Base-by-base conservation (phyloP, 2,329 filamentous ascomycete genomes). In the Ilyonectria sp. region DNA sequence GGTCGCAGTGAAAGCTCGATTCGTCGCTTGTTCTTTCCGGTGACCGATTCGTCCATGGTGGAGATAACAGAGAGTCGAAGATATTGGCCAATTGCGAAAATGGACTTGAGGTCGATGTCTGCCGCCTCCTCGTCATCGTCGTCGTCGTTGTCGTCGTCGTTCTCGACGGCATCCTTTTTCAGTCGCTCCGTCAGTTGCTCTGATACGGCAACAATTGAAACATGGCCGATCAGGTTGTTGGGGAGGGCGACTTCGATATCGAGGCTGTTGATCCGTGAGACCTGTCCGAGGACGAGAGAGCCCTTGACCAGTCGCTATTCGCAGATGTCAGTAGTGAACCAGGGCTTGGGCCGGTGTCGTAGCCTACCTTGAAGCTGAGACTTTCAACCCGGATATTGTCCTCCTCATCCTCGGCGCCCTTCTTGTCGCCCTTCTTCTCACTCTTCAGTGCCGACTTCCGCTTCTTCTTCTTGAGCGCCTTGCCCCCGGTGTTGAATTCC, bases 201-300 rank as follows among this genome's bases (percentile, higher is more conserved):
- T 2, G 96, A 99, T 57, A 99, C 89, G n/a, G 94, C 90, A n/a
- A 95, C 97, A 72, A 98, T 90, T 21, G 96, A 92, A 7, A 97
- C 92, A 79, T 94, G 96, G 54, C 96, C 97, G 54, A 90, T 91
- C 35, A 99, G 88, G 79, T 97, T 98, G 82, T 99, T 99, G 17
- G 96, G 95, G 11, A 99, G 86, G 21, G 94, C 90, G 60, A 99
- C 84, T 53, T 92, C 90, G 73, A 99, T 84, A 77, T 97, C 92
- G 75, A 94, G 88, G 62, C 89, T 84, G 70, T 92, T 95, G 79
- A 99, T 94, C 68, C 92, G 90, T 46, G 90, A 91, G 67, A 99
- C 87, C 78, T 97, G 94, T 49, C 94, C 96, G 50, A 99, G 91
- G 1, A 99, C 90, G 63, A 97, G 86, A 56, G 94, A 95, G 59